Conservation (phyloP, 108 stramenopile genomes). For the Cyclotella cryptica region DNA sequence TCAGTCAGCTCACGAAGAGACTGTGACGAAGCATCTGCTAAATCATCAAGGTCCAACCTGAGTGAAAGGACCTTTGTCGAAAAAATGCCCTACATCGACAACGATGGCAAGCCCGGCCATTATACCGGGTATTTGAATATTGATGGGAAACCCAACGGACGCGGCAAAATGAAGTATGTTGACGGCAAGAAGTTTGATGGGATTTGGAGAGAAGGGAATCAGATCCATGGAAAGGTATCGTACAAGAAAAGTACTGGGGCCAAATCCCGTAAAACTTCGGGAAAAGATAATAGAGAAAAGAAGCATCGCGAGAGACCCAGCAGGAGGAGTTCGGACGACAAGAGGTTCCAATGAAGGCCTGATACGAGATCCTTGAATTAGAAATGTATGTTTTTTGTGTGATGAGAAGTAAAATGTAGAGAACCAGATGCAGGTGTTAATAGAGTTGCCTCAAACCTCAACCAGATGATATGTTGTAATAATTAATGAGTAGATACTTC, state of each 20-base stretch:
- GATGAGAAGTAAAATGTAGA: no score
- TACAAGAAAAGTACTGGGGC: constrained; percentile 6
- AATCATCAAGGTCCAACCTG: neutral
- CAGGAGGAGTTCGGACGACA: neutral
- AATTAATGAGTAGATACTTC: no score
- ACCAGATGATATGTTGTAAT: no score
- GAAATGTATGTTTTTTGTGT: no score
- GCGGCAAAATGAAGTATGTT: constrained; percentile 27
- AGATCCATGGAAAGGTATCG: constrained; percentile 17
- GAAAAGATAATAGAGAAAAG: neutral
- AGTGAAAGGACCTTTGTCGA: constrained; percentile 8
- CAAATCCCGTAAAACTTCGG: neutral
- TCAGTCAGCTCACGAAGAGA: neutral
- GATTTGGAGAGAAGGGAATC: constrained; percentile 16
- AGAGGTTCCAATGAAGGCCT: no score
- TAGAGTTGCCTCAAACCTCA: no score
- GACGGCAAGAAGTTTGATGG: constrained; percentile 24
- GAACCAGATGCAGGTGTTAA: no score
- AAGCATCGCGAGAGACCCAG: neutral
- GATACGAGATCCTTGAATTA: no score
- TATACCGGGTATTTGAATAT: constrained; percentile 22
- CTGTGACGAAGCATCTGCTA: neutral
- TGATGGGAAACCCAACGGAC: constrained; percentile 13
- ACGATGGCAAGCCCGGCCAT: constrained; percentile 24
- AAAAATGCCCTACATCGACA: constrained; percentile 26